phyloP scores from a whole-genome alignment of 2,329 filamentous ascomycete species.

The Hypoxylon sp. region DNA sequence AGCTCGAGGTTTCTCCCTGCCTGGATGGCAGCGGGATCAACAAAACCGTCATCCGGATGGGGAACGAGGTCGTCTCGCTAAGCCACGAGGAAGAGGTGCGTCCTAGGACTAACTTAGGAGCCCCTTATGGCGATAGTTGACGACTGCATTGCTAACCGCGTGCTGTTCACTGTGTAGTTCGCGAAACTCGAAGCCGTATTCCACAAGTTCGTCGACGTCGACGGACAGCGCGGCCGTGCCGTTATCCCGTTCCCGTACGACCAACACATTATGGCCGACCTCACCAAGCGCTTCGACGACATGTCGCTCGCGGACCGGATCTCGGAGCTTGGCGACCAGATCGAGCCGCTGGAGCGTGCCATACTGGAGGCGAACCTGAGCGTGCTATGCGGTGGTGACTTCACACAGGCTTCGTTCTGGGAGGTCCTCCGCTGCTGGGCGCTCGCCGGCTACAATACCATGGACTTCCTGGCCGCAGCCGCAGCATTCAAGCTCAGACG shows the following conservation, averaged over 20 bases:
- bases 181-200: constrained; percentile 41
- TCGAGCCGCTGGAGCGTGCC: constrained; percentile 60
- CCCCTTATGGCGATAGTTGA: background rate
- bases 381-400: constrained; percentile 60
- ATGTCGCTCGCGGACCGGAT: constrained; percentile 61
- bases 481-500: constrained; percentile 60
- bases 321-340: constrained; percentile 56
- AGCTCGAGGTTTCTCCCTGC: constrained; percentile 57
- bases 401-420: constrained; percentile 61
- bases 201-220: constrained; percentile 63
- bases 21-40: constrained; percentile 61
- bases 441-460: constrained; percentile 59
- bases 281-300: constrained; percentile 55
- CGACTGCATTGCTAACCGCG: background rate
- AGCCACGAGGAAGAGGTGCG: constrained; percentile 61
- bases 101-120: background rate
- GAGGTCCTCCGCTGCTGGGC: constrained; percentile 67
- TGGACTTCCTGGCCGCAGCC: constrained; percentile 58
- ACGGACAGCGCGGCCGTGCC: constrained; percentile 57
- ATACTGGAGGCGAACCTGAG: constrained; percentile 60
- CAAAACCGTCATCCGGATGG: constrained; percentile 57
- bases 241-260: constrained; percentile 61
- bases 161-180: background rate
- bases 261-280: constrained; percentile 53
- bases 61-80: constrained; percentile 53